phyloP scores from a whole-genome alignment of 768 basidiomycete species.

The Naganishia onofrii region DNA sequence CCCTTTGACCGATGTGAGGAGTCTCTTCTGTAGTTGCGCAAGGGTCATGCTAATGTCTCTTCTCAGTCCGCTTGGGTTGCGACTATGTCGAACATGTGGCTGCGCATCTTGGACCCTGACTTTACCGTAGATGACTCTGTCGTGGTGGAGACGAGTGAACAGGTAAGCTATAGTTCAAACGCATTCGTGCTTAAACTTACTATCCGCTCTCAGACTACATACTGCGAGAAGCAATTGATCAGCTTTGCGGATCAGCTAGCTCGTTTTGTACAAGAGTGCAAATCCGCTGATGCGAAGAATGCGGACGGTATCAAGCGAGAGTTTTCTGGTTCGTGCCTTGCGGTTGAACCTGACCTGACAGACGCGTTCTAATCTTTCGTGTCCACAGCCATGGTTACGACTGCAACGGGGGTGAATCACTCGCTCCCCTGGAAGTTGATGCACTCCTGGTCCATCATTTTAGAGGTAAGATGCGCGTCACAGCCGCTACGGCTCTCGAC shows the following conservation, averaged over 20 bases:
- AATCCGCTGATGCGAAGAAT: neutral
- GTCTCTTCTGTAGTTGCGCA: neutral
- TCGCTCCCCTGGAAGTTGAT: conserved; percentile 8
- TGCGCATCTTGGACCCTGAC: conserved; percentile 3
- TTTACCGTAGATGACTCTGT: neutral
- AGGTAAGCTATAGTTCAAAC: neutral
- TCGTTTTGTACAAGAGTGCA: neutral
- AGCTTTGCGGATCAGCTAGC: neutral
- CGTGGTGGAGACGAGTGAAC: neutral
- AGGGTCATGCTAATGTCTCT: neutral
- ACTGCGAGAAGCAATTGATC: conserved; percentile 11
- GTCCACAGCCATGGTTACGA: neutral
- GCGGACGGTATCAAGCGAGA: neutral
- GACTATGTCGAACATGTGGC: conserved; percentile 7
- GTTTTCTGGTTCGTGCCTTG: neutral
- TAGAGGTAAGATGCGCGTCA: neutral
- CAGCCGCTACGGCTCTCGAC: neutral
- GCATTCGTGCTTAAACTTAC: neutral
- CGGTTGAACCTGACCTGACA: neutral
- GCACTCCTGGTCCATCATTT: conserved; percentile 17
- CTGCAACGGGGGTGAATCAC: neutral
- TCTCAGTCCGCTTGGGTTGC: conserved; percentile 11
- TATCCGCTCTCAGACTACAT: neutral
- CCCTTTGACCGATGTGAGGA: conserved; percentile 19
- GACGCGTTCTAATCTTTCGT: neutral